Evolutionary conservation across 1,284 basidiomycete species (phyloP), one percentile per base, ranked within the genome.

Genomic region (Rhodotorula sp.): DNA sequence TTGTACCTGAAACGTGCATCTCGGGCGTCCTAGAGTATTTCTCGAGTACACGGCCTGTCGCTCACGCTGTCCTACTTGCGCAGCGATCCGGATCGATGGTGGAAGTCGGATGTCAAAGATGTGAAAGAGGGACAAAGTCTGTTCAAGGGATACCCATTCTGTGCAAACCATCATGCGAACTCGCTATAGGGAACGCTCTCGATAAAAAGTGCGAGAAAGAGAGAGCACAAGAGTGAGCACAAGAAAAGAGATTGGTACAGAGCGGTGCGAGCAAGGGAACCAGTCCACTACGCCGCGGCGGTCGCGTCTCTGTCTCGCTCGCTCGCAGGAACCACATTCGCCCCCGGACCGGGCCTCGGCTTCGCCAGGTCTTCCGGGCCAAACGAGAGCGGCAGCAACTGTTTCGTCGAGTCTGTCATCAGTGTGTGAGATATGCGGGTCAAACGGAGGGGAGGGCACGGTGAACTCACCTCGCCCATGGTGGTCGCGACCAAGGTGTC

Each of bases 101-200:
- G 75, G 69, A 1, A 44, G 60, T 2, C 37, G 75, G 53, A 76
- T 76, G 75, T 33, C 57, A 42, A 76, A 76, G 70, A 72, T 74
- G 60, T 74, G 58, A 20, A 7, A 22, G 6, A n/a, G 24, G 30
- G 18, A 30, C 29, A 18, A 37, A 24, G 3, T 54, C 29, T 8
- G 24, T 53, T n/a, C 10, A 42, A 42, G 37, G 37, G 37, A 42
- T 42, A 42, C 37, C 37, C 37, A 3, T 10, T 42, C 37, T 2
- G 12, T 42, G 37, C 10, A 42, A 42, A 12, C 10, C 37, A 42
- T 42, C 10, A 42, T 42, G 10, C 8, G 37, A 8, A 10, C 10
- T 42, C 8, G 37, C 14, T 12, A 42, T 42, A 10, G 37, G 7
- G 10, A 42, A n/a, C n/a, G n/a, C 37, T 10, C 10, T 42, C 10